Percentiles rank a stretch among this genome's conserved stretches.
phyloP scores from a whole-genome alignment of 2,329 filamentous ascomycete genomes.

The Bipolaris oryzae region DNA sequence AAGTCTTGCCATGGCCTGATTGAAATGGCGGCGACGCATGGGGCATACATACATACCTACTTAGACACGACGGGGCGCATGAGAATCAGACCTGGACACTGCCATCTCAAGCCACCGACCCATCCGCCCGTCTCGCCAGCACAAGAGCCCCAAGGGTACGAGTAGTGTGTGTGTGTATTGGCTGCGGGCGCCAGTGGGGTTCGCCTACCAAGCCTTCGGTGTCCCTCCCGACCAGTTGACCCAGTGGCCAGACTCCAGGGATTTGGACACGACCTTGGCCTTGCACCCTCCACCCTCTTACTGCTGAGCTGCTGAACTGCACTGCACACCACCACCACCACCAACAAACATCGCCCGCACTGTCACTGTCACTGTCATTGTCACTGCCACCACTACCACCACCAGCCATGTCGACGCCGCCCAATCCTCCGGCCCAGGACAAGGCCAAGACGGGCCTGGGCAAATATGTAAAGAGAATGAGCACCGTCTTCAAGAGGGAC shows the following conservation, averaged over 20 bases:
- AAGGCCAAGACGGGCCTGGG: conserved; percentile 33
- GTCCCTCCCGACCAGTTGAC: conserved; percentile 34
- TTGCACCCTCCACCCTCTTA: no score
- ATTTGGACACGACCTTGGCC: conserved; percentile 12
- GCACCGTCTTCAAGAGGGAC: conserved; percentile 47
- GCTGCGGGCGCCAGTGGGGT: conserved; percentile 2
- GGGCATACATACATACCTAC: conserved; percentile 16
- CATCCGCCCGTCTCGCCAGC: no score
- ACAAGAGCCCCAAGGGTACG: no score
- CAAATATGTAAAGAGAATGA: conserved; percentile 50
- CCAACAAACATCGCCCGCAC: no score
- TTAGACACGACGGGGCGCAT: conserved; percentile 10
- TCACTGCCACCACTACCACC: background rate
- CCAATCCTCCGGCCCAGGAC: conserved; percentile 18
- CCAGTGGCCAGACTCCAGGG: conserved; percentile 34
- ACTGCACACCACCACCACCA: no score
- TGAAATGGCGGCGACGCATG: background rate
- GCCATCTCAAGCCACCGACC: no score
- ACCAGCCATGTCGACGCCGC: conserved; percentile 37
- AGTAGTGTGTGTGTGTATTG: background rate
- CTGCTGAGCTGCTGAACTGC: no score
- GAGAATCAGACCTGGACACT: no score
- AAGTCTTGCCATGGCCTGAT: conserved; percentile 1
- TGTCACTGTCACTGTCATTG: background rate
- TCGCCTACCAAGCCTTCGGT: conserved; percentile 17